Evolutionary conservation across 257 asterid species (phyloP).

Genomic region (Asclepias syriaca): DNA sequence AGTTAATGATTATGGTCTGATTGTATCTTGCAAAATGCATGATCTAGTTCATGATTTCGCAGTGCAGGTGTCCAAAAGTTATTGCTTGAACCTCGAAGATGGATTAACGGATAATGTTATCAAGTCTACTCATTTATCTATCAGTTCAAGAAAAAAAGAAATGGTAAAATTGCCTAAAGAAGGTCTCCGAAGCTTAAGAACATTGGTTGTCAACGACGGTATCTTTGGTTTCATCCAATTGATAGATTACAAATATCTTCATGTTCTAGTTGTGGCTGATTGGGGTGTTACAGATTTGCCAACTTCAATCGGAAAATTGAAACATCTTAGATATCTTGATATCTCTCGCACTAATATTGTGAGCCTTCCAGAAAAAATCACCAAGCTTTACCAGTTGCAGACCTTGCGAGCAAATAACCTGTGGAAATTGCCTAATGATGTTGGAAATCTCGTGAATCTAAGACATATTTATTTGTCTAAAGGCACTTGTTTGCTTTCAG

Average conservation of each 20-base stretch:
- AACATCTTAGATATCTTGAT: no score
- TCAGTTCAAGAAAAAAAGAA: neutral
- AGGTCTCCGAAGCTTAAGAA: neutral
- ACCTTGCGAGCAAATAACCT: no score
- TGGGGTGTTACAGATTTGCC: neutral
- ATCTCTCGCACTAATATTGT: no score
- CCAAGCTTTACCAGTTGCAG: no score
- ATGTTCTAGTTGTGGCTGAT: neutral
- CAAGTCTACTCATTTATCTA: neutral
- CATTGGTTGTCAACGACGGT: neutral
- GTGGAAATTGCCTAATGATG: no score
- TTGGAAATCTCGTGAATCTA: no score
- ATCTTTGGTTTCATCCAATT: neutral
- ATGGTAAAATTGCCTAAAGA: neutral
- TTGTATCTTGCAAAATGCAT: neutral
- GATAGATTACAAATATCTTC: neutral
- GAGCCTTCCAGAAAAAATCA: no score
- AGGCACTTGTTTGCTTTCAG: no score
- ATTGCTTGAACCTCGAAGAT: neutral
- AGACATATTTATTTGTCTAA: no score
- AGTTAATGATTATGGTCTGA: neutral
- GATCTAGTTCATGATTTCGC: slow-evolving; percentile 3
- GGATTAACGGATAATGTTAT: neutral
- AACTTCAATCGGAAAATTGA: slow-evolving; percentile 5
- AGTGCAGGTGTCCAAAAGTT: neutral